Conservation (phyloP, 2,329 filamentous ascomycete species). For the Thelonectria discophora region DNA sequence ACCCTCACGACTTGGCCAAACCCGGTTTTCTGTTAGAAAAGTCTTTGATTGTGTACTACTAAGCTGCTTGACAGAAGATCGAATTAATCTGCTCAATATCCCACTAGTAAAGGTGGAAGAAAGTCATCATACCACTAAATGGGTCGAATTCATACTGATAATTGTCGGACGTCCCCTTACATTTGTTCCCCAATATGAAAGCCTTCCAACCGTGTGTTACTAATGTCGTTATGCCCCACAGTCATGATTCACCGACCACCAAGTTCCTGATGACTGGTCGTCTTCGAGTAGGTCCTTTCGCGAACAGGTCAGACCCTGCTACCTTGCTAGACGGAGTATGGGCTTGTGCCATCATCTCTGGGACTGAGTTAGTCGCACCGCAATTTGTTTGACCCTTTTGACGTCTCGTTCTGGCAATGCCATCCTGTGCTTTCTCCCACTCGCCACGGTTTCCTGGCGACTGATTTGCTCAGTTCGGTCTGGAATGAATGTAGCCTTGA, state of each 20-base stretch:
- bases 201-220: no score
- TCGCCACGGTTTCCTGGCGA: background rate
- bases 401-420: background rate
- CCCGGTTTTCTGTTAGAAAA: background rate
- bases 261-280: background rate
- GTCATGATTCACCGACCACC: background rate
- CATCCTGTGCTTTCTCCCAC: conserved; percentile 7
- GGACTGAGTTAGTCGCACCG: background rate
- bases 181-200: background rate
- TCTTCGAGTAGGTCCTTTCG: conserved; percentile 16
- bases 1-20: conserved; percentile 16
- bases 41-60: background rate
- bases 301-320: conserved; percentile 20
- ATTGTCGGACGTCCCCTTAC: background rate
- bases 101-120: background rate
- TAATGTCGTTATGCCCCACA: background rate
- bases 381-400: conserved; percentile 33
- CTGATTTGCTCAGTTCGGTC: conserved; percentile 25
- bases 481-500: conserved; percentile 34
- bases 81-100: background rate
- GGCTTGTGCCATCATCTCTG: background rate
- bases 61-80: background rate
- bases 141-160: background rate
- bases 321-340: background rate
- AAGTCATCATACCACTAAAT: background rate